Conservation (phyloP, 2,329 filamentous ascomycete species). For the Penicillium sp. region DNA sequence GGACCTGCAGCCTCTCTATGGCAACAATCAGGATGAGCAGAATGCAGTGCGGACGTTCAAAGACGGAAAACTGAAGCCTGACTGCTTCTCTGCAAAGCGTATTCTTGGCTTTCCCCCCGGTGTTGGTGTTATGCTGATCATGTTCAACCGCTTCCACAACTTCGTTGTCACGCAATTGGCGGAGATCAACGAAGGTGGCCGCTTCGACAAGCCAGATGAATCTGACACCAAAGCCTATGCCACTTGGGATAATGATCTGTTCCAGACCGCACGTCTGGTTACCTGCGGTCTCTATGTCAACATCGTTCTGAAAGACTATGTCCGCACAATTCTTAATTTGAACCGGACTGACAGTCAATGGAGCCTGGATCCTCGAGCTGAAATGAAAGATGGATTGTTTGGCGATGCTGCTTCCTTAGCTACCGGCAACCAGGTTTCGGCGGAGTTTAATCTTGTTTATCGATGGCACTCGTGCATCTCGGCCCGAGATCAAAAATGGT, state of each 20-base stretch:
- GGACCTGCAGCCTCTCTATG: slow-evolving; percentile 69
- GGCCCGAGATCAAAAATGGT: slow-evolving; percentile 59
- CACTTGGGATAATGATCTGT: slow-evolving; percentile 44
- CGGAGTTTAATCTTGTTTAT: slow-evolving; percentile 65
- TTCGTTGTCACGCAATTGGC: slow-evolving; percentile 60
- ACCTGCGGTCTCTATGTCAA: slow-evolving; percentile 54
- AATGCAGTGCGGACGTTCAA: slow-evolving; percentile 58
- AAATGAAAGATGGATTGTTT: slow-evolving; percentile 49
- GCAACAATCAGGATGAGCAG: slow-evolving; percentile 61
- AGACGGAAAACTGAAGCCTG: slow-evolving; percentile 65
- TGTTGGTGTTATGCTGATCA: slow-evolving; percentile 62
- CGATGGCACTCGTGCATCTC: slow-evolving; percentile 62
- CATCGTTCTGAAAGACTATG: slow-evolving; percentile 56
- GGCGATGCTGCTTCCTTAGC: slow-evolving; percentile 48
- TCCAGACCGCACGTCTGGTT: slow-evolving; percentile 54
- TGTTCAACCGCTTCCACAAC: slow-evolving; percentile 69
- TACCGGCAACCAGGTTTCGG: slow-evolving; percentile 62
- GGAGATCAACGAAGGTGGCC: slow-evolving; percentile 62
- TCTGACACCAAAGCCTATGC: slow-evolving; percentile 34
- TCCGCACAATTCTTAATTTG: slow-evolving; percentile 58
- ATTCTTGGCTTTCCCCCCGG: slow-evolving; percentile 64
- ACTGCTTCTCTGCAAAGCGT: slow-evolving; percentile 64
- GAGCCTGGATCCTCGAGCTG: slow-evolving; percentile 61
- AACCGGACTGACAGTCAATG: slow-evolving; percentile 57
- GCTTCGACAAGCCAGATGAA: slow-evolving; percentile 56